These are phyloP conservation scores for Pseudovirgaria hyperparasitica DNA, from an alignment of 2,329 filamentous ascomycete genomes.

Conservation along the genomic window DNA sequence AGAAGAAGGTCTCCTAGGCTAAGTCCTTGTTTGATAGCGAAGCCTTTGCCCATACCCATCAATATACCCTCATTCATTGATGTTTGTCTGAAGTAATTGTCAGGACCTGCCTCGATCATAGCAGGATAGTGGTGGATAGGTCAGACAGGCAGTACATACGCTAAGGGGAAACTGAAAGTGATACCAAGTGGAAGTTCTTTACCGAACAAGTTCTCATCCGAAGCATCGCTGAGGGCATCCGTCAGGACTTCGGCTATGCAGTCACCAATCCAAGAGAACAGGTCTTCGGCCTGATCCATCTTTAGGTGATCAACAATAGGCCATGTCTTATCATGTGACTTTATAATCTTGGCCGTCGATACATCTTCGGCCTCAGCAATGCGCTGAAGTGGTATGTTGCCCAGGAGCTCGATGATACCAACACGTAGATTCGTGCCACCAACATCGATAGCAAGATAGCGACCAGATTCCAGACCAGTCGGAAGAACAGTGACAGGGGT, in stretches of 20 bases:
- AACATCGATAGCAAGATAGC: conserved; percentile 32
- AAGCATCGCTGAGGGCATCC: conserved; percentile 35
- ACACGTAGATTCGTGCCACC: conserved; percentile 58
- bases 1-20: conserved; percentile 48
- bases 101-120: conserved; percentile 5
- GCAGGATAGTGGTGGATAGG: conserved; percentile 2
- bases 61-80: conserved; percentile 50
- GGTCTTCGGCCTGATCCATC: conserved; percentile 57
- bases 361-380: conserved; percentile 26
- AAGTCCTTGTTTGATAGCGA: conserved; percentile 47
- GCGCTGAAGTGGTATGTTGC: too few species aligned
- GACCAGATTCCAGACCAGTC: conserved; percentile 53
- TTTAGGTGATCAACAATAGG: conserved; percentile 63
- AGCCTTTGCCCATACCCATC: conserved; percentile 60
- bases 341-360: conserved; percentile 34
- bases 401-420: conserved; percentile 50
- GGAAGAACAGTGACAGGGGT: conserved; percentile 27
- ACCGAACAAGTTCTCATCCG: conserved; percentile 16
- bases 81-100: conserved; percentile 32
- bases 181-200: conserved; percentile 50
- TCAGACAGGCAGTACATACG: conserved; percentile 14
- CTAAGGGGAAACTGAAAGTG: conserved; percentile 60
- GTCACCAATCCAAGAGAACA: conserved; percentile 72
- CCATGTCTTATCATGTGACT: conserved; percentile 58
- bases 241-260: conserved; percentile 63